Evolutionary conservation across 805 yeast species (phyloP), one percentile per base, ranked within the genome.

Genomic region (Candida nitratophila): DNA sequence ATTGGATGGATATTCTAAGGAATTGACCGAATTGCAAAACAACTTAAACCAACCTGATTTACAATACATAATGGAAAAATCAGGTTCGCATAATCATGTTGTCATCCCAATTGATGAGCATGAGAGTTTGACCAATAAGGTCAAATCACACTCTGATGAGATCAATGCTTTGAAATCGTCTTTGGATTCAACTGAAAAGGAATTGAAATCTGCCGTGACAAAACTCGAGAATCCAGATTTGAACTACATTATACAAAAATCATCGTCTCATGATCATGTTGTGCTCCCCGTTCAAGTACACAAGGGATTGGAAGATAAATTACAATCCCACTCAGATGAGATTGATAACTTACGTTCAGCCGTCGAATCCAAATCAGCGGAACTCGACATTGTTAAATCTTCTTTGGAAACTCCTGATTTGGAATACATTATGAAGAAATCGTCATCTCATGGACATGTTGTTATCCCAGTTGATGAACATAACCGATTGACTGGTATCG

Each of bases 401-500:
- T 8, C 7, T 8, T 8, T 26, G 11, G 45, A 26, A 10, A 39
- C 41, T 9, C 73, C 74, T 7, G 36, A 62, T 17, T 15, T 58
- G 6, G 68, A 64, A 0, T 54, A 57, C 37, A 34, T 74, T 27
- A 53, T 45, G 34, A 45, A 43, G 3, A 57, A 60, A 32, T 64
- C 70, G 0, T 34, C 22, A 4, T 43, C 48, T 8, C 43, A 34
- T 7, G 51, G 49, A 19, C 24, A 46, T 42, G 42, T 40, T 33
- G 44, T 38, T 17, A 11, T 51, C 8, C 44, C 52, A 17, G 10
- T 7, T 19, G 42, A 38, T 3, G 48, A 51, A 16, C 47, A 46
- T 30, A 42, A 31, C 4, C 10, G n/a, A 2, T 22, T 44, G 21
- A 26, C 26, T 26, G n/a, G n/a, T n/a, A n/a, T n/a, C n/a, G n/a